These are phyloP conservation scores for Warburgia ugandensis DNA, from an alignment of 164 flowering plant genomes.

Conservation along the genomic window DNA sequence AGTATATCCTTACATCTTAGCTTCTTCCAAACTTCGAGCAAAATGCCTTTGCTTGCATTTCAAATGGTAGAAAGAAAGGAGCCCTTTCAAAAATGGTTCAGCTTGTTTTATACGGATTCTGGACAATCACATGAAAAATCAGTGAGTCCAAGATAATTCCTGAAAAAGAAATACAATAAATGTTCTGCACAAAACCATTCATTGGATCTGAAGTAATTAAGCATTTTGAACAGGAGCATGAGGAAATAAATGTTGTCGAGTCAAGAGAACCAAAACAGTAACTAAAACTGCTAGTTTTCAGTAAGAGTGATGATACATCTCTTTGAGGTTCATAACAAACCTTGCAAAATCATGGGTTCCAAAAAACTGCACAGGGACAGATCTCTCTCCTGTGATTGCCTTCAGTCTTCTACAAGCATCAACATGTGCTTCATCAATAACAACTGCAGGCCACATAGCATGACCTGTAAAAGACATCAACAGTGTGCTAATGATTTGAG, in stretches of 20 bases:
- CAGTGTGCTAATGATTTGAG: neutral
- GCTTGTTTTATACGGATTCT: constrained; percentile 71
- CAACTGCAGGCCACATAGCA: constrained; percentile 95
- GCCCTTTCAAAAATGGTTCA: constrained; percentile 77
- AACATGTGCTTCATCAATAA: constrained; percentile 58
- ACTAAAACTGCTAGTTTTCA: too few relatives aligned
- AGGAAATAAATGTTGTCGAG: too few relatives aligned
- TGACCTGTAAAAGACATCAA: constrained; percentile 48
- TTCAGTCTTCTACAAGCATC: constrained; percentile 33
- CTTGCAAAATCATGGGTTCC: constrained; percentile 99
- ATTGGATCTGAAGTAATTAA: too few relatives aligned
- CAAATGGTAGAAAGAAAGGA: constrained; percentile 58
- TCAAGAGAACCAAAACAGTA: too few relatives aligned
- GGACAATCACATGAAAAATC: constrained; percentile 15
- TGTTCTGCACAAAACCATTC: too few relatives aligned
- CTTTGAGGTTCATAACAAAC: constrained; percentile 39
- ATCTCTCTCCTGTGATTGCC: constrained; percentile 39
- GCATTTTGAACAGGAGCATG: too few relatives aligned
- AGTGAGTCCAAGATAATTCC: neutral
- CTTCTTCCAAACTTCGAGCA: constrained; percentile 68
- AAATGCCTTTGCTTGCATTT: constrained; percentile 77
- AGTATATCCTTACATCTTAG: constrained; percentile 38
- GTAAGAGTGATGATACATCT: too few relatives aligned
- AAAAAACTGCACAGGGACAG: constrained; percentile 89
- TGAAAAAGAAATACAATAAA: neutral